These are phyloP conservation scores for Mesembryanthemum crystallinum DNA, from an alignment of 148 eudicot genomes.

Conservation along the genomic window DNA sequence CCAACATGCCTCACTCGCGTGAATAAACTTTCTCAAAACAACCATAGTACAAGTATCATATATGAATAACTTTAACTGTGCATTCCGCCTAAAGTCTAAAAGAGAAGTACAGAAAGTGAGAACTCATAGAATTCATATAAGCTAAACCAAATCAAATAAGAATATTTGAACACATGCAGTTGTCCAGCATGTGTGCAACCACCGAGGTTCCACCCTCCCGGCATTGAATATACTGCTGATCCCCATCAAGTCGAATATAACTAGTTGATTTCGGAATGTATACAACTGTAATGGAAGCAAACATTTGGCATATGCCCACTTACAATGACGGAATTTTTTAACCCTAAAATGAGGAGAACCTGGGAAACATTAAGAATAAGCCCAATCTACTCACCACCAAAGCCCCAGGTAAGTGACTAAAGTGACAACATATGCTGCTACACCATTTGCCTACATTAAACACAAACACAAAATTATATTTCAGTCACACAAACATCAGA, in stretches of 20 bases:
- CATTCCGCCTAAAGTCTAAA: not conserved
- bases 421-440: constrained; percentile 76
- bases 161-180: not conserved
- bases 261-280: not conserved
- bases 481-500: not conserved
- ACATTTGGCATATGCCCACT: not conserved
- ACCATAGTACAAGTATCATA: not conserved
- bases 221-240: not conserved
- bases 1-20: not conserved
- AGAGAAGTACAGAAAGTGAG: not conserved
- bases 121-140: not conserved
- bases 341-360: not conserved
- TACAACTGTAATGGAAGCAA: not conserved
- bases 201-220: no score
- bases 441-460: constrained; percentile 78
- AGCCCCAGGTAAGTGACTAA: constrained; percentile 72
- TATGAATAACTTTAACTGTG: not conserved
- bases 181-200: not conserved
- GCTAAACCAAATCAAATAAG: not conserved
- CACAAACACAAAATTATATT: constrained; percentile 5
- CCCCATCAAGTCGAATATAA: not conserved
- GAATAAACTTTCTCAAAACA: not conserved
- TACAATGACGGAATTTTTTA: not conserved
- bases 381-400: constrained; percentile 71
- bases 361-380: not conserved